Conservation (phyloP, 1,139 yeast species). For the Yamadazyma siamensis region DNA sequence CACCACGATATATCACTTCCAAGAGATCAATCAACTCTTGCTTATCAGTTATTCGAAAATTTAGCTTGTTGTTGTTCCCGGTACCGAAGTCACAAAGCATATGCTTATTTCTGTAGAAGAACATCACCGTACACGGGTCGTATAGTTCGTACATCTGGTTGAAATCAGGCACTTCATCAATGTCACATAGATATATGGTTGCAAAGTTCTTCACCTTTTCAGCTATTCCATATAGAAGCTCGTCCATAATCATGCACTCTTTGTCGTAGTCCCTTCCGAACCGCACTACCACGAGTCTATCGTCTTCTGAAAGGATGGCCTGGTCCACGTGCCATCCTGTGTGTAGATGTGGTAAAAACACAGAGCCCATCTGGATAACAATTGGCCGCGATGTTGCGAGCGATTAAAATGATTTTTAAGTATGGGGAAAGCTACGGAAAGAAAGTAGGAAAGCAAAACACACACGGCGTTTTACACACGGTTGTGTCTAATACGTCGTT, state of each 20-base stretch:
- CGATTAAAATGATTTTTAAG: too few relatives aligned
- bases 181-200: slow-evolving; percentile 82
- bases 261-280: slow-evolving; percentile 79
- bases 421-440: too few relatives aligned
- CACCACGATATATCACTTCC: slow-evolving; percentile 88
- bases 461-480: too few relatives aligned
- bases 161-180: slow-evolving; percentile 85
- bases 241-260: slow-evolving; percentile 90
- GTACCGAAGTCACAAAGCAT: slow-evolving; percentile 99
- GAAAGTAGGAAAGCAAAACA: too few relatives aligned
- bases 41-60: slow-evolving; percentile 70
- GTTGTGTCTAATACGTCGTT: too few relatives aligned
- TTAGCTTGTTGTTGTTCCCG: slow-evolving; percentile 92
- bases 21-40: slow-evolving; percentile 90
- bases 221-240: slow-evolving; percentile 70
- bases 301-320: slow-evolving; percentile 83
- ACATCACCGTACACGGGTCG: slow-evolving; percentile 91
- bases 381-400: too few relatives aligned
- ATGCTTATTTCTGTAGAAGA: slow-evolving; percentile 88
- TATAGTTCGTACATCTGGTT: slow-evolving; percentile 89
- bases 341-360: slow-evolving; percentile 79
- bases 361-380: slow-evolving; percentile 95
- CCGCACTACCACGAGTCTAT: slow-evolving; percentile 78
- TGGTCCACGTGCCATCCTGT: slow-evolving; percentile 98
- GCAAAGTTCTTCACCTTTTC: slow-evolving; percentile 88